Evolutionary conservation across 805 yeast genomes (phyloP), one percentile per base, ranked within the genome.

Genomic region (Cyberlindnera xishuangbannaensis): DNA sequence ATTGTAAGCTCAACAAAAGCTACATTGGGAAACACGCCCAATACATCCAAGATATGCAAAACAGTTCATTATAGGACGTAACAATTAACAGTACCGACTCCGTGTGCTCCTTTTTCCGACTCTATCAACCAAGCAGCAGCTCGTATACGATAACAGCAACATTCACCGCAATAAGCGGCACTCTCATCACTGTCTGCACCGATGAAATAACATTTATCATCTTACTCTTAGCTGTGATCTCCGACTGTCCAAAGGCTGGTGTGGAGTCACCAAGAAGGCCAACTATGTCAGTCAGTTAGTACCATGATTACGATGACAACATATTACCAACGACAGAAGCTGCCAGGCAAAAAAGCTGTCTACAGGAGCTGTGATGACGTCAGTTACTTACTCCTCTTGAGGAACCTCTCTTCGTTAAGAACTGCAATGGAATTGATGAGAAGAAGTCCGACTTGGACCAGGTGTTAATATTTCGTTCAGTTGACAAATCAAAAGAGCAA

Each of bases 401-500:
- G 63, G 49, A 83, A 83, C 38, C 95, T 62, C 49, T 83, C 92
- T 48, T 83, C 94, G 53, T 82, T 81, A 33, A 83, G 67, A 22
- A 83, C 79, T 0, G 92, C 92, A 18, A 83, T 71, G 1, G 90
- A 75, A 55, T 83, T 83, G 30, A 82, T 71, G 36, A 82, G 59
- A 24, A 83, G 54, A 14, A 76, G 56, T 6, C 69, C 58, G 27
- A 67, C 57, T 52, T 15, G 5, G 13, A 14, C 9, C 16, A 11
- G 12, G 14, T 15, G 29, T 17, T 27, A 27, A 13, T 27, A 18
- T 27, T n/a, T 34, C 28, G 30, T 28, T 37, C 32, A n/a, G n/a
- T n/a, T n/a, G n/a, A n/a, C n/a, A n/a, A n/a, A n/a, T n/a, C 23
- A 20, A 9, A 12, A 9, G 9, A 20, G 23, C 12, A 9, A 20